Conservation (phyloP, 2,329 filamentous ascomycete genomes). For the Clonostachys rosea region DNA sequence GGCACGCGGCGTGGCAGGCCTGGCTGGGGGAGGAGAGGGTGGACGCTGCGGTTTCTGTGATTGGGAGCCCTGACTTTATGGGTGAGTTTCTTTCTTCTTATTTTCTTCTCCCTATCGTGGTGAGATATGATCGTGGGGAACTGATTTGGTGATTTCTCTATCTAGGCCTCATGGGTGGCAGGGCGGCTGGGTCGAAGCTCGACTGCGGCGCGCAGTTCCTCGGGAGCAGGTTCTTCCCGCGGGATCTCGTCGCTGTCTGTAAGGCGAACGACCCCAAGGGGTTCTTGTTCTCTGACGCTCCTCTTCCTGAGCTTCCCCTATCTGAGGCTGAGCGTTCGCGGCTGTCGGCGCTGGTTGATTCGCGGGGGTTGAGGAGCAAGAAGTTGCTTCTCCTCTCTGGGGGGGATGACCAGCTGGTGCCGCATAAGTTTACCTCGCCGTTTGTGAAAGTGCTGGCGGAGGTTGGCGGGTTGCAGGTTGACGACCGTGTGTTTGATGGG, state of each 20-base stretch:
- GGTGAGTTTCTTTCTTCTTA: slow-evolving; percentile 34
- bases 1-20: slow-evolving; percentile 82
- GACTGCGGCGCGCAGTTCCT: slow-evolving; percentile 62
- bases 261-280: slow-evolving; percentile 69
- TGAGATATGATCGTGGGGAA: background rate
- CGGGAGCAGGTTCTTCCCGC: slow-evolving; percentile 74
- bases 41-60: slow-evolving; percentile 71
- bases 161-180: slow-evolving; percentile 65
- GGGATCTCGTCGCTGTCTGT: slow-evolving; percentile 58
- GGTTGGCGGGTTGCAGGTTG: slow-evolving; percentile 52
- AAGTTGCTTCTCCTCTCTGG: slow-evolving; percentile 62
- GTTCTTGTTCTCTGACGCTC: slow-evolving; percentile 53
- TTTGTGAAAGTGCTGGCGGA: slow-evolving; percentile 60
- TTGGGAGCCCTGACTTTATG: slow-evolving; percentile 87
- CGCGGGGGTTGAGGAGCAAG: slow-evolving; percentile 49
- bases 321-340: slow-evolving; percentile 32
- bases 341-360: slow-evolving; percentile 38
- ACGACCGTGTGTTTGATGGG: slow-evolving; percentile 64
- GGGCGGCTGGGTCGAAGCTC: slow-evolving; percentile 62
- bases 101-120: background rate
- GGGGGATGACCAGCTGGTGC: slow-evolving; percentile 66
- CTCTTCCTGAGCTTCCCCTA: slow-evolving; percentile 21
- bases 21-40: slow-evolving; percentile 76
- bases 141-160: background rate
- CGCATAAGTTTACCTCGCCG: slow-evolving; percentile 54